These are phyloP conservation scores for Aureobasidium uvarum DNA, from an alignment of 2,329 filamentous ascomycete genomes.

Conservation along the genomic window DNA sequence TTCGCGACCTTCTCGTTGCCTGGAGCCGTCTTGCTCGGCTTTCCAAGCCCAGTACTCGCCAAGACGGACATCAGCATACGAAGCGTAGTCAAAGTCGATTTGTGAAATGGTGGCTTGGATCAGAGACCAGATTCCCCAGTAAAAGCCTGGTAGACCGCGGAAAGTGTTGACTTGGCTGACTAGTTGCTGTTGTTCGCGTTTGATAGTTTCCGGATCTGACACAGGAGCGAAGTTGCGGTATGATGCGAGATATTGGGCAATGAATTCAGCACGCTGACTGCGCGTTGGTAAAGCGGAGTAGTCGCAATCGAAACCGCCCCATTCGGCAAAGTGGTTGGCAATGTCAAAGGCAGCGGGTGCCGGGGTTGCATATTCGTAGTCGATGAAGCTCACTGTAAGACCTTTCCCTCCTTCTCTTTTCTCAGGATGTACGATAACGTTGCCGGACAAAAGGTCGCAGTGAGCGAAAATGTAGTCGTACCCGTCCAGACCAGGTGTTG, in stretches of 20 bases:
- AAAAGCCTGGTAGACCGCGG: constrained; percentile 85
- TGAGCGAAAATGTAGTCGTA: constrained; percentile 88
- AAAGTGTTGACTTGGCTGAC: constrained; percentile 81
- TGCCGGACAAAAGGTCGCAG: constrained; percentile 93
- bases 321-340: constrained; percentile 97
- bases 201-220: constrained; percentile 37
- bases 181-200: constrained; percentile 66
- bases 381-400: constrained; percentile 74
- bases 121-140: constrained; percentile 89
- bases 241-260: constrained; percentile 75
- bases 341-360: constrained; percentile 95
- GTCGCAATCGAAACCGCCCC: constrained; percentile 96
- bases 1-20: constrained; percentile 55
- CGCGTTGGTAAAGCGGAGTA: constrained; percentile 77
- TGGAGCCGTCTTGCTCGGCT: constrained; percentile 65
- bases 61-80: constrained; percentile 80
- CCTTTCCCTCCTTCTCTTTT: constrained; percentile 10
- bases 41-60: constrained; percentile 95
- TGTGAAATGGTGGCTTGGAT: constrained; percentile 93
- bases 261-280: constrained; percentile 73
- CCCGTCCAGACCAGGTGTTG: constrained; percentile 71
- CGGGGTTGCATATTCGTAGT: constrained; percentile 96
- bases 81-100: constrained; percentile 95
- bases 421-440: constrained; percentile 69
- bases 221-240: constrained; percentile 53